These are phyloP conservation scores for Rhodotorula glutinis DNA, from an alignment of 1,284 basidiomycete genomes.

Conservation along the genomic window DNA sequence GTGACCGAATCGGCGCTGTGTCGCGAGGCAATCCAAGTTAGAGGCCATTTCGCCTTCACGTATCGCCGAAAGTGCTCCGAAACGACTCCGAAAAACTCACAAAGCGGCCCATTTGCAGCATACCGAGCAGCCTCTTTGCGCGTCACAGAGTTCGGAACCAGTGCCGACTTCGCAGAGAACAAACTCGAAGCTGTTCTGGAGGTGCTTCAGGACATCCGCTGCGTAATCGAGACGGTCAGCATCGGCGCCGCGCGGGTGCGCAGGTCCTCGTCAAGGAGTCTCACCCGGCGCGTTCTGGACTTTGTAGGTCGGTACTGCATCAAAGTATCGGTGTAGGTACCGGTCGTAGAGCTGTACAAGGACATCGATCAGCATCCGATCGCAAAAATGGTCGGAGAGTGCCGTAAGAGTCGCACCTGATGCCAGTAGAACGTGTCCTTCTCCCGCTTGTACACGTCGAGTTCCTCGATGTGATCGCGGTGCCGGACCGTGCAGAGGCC, in stretches of 20 bases:
- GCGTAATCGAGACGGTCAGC: background rate
- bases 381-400: background rate
- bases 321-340: conserved; percentile 97
- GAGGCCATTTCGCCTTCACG: background rate
- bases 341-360: conserved; percentile 61
- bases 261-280: no score
- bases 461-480: conserved; percentile 40
- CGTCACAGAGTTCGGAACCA: conserved; percentile 82
- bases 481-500: conserved; percentile 39
- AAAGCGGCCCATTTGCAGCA: conserved; percentile 84
- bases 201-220: conserved; percentile 47
- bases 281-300: conserved; percentile 73
- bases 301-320: conserved; percentile 81
- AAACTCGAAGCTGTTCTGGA: conserved; percentile 85
- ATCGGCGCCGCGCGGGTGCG: no score
- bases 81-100: conserved; percentile 54
- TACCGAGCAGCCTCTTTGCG: conserved; percentile 75
- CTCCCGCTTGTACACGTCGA: conserved; percentile 36
- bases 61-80: background rate
- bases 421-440: conserved; percentile 41
- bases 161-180: conserved; percentile 90
- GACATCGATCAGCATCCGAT: background rate
- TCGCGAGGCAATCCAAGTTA: conserved; percentile 21
- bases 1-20: conserved; percentile 78
- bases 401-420: conserved; percentile 31